Percentiles rank a stretch among this genome's conserved stretches.
Evolutionary conservation across 2,329 filamentous ascomycete genomes (phyloP).

Genomic region (Penicillium freii): DNA sequence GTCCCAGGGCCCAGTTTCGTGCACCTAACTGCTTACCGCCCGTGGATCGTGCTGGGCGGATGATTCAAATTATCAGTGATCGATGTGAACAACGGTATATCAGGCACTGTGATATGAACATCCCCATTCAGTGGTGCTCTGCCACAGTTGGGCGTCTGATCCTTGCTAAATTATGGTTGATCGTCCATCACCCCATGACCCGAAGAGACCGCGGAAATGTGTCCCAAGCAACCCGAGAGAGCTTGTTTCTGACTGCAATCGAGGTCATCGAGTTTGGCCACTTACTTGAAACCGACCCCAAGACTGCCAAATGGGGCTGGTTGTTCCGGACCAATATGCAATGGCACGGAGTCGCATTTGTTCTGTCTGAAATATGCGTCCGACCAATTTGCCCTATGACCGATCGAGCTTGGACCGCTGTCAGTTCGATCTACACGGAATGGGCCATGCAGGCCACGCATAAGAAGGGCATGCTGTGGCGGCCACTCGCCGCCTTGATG

Average conservation of each 20-base stretch:
- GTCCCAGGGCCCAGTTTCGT: slow-evolving; percentile 29
- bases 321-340: slow-evolving; percentile 64
- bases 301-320: slow-evolving; percentile 64
- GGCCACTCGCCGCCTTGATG: slow-evolving; percentile 60
- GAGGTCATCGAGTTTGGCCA: slow-evolving; percentile 72
- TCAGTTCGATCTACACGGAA: slow-evolving; percentile 48
- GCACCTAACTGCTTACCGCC: slow-evolving; percentile 15
- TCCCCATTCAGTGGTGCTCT: slow-evolving; percentile 65
- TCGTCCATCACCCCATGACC: slow-evolving; percentile 72
- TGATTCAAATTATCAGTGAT: slow-evolving; percentile 54
- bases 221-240: slow-evolving; percentile 63
- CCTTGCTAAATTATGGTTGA: slow-evolving; percentile 73
- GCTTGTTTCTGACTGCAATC: slow-evolving; percentile 68
- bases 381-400: slow-evolving; percentile 57
- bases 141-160: slow-evolving; percentile 68
- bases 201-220: slow-evolving; percentile 57
- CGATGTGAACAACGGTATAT: slow-evolving; percentile 58
- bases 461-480: slow-evolving; percentile 61
- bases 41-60: slow-evolving; percentile 40
- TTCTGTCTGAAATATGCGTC: slow-evolving; percentile 59
- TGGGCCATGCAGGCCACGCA: slow-evolving; percentile 37
- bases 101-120: slow-evolving; percentile 50
- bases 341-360: slow-evolving; percentile 63
- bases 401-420: slow-evolving; percentile 60
- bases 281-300: slow-evolving; percentile 62